Evolutionary conservation across 2,329 filamentous ascomycete genomes (phyloP).

Genomic region (Sphaerostilbella broomeana): DNA sequence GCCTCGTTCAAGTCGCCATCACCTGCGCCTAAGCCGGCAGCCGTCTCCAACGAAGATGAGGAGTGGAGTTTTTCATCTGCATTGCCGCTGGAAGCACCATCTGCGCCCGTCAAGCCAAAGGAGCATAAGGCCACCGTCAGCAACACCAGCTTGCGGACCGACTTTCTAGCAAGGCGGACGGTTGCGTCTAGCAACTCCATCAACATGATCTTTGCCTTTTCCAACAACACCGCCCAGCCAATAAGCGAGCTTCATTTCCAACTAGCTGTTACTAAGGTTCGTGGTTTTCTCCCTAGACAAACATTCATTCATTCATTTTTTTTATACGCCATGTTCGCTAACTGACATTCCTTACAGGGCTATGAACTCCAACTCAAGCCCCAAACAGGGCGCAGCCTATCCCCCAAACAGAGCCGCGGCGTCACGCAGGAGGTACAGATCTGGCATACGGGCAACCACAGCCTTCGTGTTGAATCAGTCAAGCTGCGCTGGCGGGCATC

Average conservation of each 20-base stretch:
- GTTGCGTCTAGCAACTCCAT: constrained; percentile 51
- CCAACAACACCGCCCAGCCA: constrained; percentile 66
- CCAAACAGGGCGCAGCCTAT: constrained; percentile 72
- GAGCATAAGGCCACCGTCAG: constrained; percentile 61
- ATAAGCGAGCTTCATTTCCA: constrained; percentile 83
- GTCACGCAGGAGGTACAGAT: constrained; percentile 78
- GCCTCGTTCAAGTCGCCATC: constrained; percentile 37
- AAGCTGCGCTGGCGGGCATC: constrained; percentile 86
- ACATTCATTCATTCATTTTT: background rate
- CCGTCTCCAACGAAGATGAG: constrained; percentile 60
- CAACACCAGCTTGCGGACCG: constrained; percentile 63
- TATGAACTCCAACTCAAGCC: constrained; percentile 77
- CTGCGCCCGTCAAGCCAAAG: constrained; percentile 42
- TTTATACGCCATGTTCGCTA: background rate
- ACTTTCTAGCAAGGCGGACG: constrained; percentile 62
- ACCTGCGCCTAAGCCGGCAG: constrained; percentile 19
- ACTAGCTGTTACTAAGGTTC: constrained; percentile 85
- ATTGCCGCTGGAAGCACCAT: constrained; percentile 51
- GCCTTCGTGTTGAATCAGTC: constrained; percentile 64
- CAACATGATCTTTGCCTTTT: constrained; percentile 70
- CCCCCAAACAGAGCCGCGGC: constrained; percentile 64
- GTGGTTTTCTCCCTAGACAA: background rate
- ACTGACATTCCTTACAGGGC: constrained; percentile 44
- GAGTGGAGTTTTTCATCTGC: constrained; percentile 93
- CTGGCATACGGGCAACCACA: constrained; percentile 62